Conservation (phyloP, 2,329 filamentous ascomycete species). For the Endocalyx cinctus region DNA sequence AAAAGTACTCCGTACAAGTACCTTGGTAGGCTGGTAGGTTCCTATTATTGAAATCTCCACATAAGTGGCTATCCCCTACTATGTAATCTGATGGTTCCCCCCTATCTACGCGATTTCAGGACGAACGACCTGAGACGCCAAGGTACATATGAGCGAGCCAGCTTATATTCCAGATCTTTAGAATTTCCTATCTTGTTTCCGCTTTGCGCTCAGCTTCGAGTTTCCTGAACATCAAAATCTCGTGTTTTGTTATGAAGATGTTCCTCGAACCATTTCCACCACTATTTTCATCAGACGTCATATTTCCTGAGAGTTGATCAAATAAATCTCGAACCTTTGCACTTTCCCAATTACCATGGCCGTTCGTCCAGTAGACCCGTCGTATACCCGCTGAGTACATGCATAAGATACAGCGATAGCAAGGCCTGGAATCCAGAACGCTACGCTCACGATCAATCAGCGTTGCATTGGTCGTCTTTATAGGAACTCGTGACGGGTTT, state of each 20-base stretch:
- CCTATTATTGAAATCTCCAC: too few species aligned
- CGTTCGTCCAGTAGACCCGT: slow-evolving; percentile 48
- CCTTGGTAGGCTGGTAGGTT: too few species aligned
- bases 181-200: too few species aligned
- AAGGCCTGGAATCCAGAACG: slow-evolving; percentile 39
- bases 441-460: slow-evolving; percentile 1
- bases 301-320: slow-evolving; percentile 35
- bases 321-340: slow-evolving; percentile 46
- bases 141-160: too few species aligned
- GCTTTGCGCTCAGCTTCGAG: too few species aligned
- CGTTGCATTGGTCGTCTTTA: neutral
- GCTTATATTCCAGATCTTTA: too few species aligned
- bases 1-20: too few species aligned
- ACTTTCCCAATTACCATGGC: slow-evolving; percentile 42
- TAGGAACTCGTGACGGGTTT: slow-evolving; percentile 1
- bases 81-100: too few species aligned
- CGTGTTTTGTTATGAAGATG: slow-evolving; percentile 51
- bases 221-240: slow-evolving; percentile 41
- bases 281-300: slow-evolving; percentile 13
- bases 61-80: too few species aligned
- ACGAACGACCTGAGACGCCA: too few species aligned
- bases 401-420: slow-evolving; percentile 47
- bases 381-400: slow-evolving; percentile 49
- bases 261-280: slow-evolving; percentile 19
- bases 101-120: too few species aligned